Evolutionary conservation across 805 yeast species (phyloP).

Genomic region (Pichia thaimueangensis): DNA sequence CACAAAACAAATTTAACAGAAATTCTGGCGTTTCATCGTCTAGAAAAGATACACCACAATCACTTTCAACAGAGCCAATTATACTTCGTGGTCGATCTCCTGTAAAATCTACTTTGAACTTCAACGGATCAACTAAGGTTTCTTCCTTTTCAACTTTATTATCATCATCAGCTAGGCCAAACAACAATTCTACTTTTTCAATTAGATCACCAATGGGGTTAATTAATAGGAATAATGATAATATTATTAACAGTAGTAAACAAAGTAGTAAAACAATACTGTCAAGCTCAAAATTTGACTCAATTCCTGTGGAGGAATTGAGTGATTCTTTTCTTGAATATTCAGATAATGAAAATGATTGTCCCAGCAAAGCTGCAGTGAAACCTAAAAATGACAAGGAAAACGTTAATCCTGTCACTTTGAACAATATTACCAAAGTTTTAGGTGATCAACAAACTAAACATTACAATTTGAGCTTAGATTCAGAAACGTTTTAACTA

Average conservation of each 20-base stretch:
- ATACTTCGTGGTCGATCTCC: constrained; percentile 6
- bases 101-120: neutral
- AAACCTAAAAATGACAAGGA: neutral
- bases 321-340: constrained; percentile 23
- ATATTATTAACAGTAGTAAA: constrained; percentile 15
- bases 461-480: constrained; percentile 10
- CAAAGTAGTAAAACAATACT: too few species aligned
- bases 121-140: constrained; percentile 6
- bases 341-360: constrained; percentile 12
- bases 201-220: constrained; percentile 4
- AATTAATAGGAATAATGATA: neutral
- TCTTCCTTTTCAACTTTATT: neutral
- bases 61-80: constrained; percentile 3
- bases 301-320: constrained; percentile 21
- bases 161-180: neutral
- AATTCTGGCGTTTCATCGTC: neutral
- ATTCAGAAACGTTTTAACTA: constrained; percentile 11
- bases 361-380: neutral
- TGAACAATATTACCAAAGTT: neutral
- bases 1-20: neutral
- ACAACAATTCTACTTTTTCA: neutral
- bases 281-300: constrained; percentile 15
- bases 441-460: neutral
- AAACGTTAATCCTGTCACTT: neutral
- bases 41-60: neutral